Base-by-base conservation (phyloP, 257 asterid genomes). In the Primulina huaijiensis region DNA sequence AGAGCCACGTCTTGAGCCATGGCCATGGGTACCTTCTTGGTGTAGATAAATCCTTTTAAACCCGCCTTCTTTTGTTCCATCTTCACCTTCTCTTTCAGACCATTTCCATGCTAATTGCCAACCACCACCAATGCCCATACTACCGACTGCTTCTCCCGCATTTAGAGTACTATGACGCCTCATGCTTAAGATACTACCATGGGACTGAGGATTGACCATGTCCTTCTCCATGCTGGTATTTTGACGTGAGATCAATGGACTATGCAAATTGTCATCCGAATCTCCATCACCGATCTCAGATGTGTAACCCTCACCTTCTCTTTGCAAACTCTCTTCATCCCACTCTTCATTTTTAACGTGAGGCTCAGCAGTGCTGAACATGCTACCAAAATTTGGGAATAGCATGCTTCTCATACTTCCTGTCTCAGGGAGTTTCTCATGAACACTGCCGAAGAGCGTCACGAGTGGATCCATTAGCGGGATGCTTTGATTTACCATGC, bases 21-120 rank as follows among this genome's bases (percentile, higher is more conserved):
- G 73, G 37, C 80, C 86, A 1, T 77, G 73, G 37, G 52, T 77
- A 9, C 84, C 87, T 75, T 89, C 96, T 72, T 87, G 74, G 34
- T 87, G 96, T 78, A 87, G 67, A 79, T 89, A 89, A 62, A 89
- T 81, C 81, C 90, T 82, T 83, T 81, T 89, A 23, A 82, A 85
- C 8, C 90, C 92, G 5, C 92, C 90, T 79, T 81, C 87, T 67
- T 79, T 84, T 74, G 72, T 79, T 17, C 96, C 94, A 12, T 82
- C 87, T 71, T 81, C 90, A 17, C 89, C 96, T 72, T 89, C 86
- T 69, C 74, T 71, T 38, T 87, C 96, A 0, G 84, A 55, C 88
- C 90, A 89, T 79, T 87, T 84, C 95, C 95, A 89, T 3, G 96
- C 96, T 62, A 89, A 57, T 57, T 89, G 95, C 96, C 90, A 89